Base-by-base conservation (phyloP, 306 rosid genomes). In the Astragalus glycyphyllos region DNA sequence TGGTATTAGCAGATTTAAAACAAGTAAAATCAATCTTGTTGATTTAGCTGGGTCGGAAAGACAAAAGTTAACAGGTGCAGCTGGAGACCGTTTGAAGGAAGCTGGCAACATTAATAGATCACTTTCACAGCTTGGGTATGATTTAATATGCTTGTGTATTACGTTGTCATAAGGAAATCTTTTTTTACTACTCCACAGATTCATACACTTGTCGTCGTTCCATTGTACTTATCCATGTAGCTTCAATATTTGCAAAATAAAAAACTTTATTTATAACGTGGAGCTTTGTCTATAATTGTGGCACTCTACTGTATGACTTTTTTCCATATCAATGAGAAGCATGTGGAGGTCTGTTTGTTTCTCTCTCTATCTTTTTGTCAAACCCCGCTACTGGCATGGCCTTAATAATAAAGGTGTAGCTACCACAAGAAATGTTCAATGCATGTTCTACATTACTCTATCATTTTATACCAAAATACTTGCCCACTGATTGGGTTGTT, bases 41-140 rank as follows among this genome's bases (percentile, higher is more conserved):
- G 98, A 92, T 85, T 78, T 92, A 74, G 98, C 98, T 59, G 98
- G 98, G 61, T 92, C 98, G 26, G 98, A 92, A 83, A 71, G 98
- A 50, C 98, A 92, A 59, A 92, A 92, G 68, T 65, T 83, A 80
- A 88, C 98, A 0, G 95, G 90, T 65, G 96, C 98, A 11, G 96
- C 96, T 23, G 98, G 98, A 67, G 90, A 89, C 58, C 96, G 96
- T 55, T 78, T 92, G 84, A 92, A 92, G 88, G 98, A 92, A 86
- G 98, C 98, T 51, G 92, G 98, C 73, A 92, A 89, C 83, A 92
- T 92, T 64, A 92, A 80, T 68, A 62, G 77, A 80, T 80, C 84
- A 37, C 84, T 80, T 71, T 80, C 80, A 62, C 80, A 80, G 77
- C 96, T 92, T 50, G 98, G 98, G 98, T 92, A 92, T 70, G 85